phyloP scores from a whole-genome alignment of 768 basidiomycete genomes.

The Amyloporia xantha region DNA sequence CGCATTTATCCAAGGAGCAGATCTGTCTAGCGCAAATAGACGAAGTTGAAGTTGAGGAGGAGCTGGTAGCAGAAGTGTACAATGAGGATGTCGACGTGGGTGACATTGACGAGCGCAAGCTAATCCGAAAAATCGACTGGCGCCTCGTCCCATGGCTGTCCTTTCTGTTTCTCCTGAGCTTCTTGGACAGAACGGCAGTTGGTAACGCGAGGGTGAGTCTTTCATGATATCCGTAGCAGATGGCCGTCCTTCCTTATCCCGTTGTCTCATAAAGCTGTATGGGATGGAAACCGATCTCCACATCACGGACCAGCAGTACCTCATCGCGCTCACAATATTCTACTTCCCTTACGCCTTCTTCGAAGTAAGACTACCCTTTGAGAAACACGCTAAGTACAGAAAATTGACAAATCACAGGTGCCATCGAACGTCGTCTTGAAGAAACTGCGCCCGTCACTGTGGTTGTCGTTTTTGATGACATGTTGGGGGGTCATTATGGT shows the following conservation, averaged over 20 bases:
- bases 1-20: not conserved
- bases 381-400: not conserved
- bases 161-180: slow-evolving; percentile 69
- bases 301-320: slow-evolving; percentile 62
- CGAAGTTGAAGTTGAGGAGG: not conserved
- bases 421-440: slow-evolving; percentile 71
- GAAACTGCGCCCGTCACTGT: slow-evolving; percentile 66
- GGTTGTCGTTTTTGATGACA: slow-evolving; percentile 70
- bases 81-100: slow-evolving; percentile 48
- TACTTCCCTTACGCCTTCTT: slow-evolving; percentile 59
- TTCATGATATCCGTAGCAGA: slow-evolving; percentile 15
- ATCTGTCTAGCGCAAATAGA: not conserved
- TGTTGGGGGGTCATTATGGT: slow-evolving; percentile 77
- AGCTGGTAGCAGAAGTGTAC: slow-evolving; percentile 16
- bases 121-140: slow-evolving; percentile 64
- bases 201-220: slow-evolving; percentile 36
- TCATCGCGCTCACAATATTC: slow-evolving; percentile 53
- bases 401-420: slow-evolving; percentile 29
- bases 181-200: slow-evolving; percentile 53
- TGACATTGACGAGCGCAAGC: slow-evolving; percentile 57
- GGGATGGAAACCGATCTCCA: slow-evolving; percentile 50
- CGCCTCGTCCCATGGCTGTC: slow-evolving; percentile 65
- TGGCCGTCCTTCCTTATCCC: too few species aligned
- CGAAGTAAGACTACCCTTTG: slow-evolving; percentile 35
- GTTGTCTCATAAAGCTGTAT: slow-evolving; percentile 45